Evolutionary conservation across 768 basidiomycete species (phyloP).

Genomic region (Sporobolomyces pararoseus): DNA sequence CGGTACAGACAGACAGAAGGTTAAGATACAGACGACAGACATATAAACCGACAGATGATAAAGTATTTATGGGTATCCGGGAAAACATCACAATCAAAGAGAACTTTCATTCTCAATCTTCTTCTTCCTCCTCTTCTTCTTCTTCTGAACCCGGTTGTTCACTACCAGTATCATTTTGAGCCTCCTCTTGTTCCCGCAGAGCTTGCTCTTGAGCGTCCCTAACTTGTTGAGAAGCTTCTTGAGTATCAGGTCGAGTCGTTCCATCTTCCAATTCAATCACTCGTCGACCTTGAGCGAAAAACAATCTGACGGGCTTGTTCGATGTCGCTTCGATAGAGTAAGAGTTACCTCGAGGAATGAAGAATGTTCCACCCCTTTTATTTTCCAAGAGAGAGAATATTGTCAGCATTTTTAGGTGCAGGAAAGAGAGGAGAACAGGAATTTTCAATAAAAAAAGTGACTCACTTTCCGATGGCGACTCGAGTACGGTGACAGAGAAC

Average conservation of each 20-base stretch:
- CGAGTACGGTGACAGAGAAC: slow-evolving; percentile 75
- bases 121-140: slow-evolving; percentile 11
- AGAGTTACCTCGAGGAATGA: slow-evolving; percentile 39
- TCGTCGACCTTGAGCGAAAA: slow-evolving; percentile 80
- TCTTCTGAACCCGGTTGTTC: neutral
- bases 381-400: neutral
- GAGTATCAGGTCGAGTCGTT: slow-evolving; percentile 14
- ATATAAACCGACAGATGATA: too few relatives aligned
- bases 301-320: slow-evolving; percentile 71
- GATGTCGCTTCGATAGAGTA: slow-evolving; percentile 47
- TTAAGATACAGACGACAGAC: too few relatives aligned
- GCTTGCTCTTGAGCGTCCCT: slow-evolving; percentile 31
- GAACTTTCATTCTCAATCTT: neutral
- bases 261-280: slow-evolving; percentile 34
- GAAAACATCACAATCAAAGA: too few relatives aligned
- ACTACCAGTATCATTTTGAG: neutral
- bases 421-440: neutral
- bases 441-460: neutral
- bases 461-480: slow-evolving; percentile 59
- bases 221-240: slow-evolving; percentile 26
- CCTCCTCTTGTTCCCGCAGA: neutral
- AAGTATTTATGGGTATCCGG: too few relatives aligned
- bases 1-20: too few relatives aligned
- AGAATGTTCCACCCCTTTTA: slow-evolving; percentile 39
- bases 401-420: neutral